Evolutionary conservation across 1,284 basidiomycete genomes (phyloP).

Genomic region (Irpex rosettiformis): DNA sequence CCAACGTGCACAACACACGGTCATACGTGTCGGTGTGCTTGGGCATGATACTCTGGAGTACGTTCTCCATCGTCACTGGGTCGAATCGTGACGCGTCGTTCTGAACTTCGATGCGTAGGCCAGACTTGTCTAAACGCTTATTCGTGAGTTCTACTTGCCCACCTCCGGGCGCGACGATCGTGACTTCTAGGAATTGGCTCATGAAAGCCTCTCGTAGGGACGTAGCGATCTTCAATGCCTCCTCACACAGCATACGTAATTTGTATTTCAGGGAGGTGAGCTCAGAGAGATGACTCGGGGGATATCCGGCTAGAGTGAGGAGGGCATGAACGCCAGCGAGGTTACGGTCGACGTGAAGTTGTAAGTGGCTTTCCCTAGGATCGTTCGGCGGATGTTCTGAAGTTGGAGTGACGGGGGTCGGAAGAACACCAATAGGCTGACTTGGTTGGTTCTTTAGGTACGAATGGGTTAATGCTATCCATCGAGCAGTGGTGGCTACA

Average conservation of each 20-base stretch:
- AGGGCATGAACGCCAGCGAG: conserved; percentile 33
- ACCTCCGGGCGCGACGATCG: conserved; percentile 21
- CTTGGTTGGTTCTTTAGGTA: conserved; percentile 24
- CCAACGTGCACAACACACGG: conserved; percentile 34
- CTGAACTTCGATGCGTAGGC: conserved; percentile 7
- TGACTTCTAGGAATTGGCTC: conserved; percentile 32
- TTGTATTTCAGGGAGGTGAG: conserved; percentile 14
- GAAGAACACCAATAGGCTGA: conserved; percentile 15
- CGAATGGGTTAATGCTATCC: conserved; percentile 34
- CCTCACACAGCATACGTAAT: conserved; percentile 20
- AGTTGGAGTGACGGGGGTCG: conserved; percentile 23
- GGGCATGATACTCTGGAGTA: conserved; percentile 27
- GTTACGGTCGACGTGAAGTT: conserved; percentile 23
- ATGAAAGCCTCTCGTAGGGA: conserved; percentile 33
- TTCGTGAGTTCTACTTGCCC: neutral
- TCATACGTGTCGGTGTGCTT: conserved; percentile 22
- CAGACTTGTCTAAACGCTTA: neutral
- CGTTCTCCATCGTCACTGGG: conserved; percentile 31
- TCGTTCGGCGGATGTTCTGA: conserved; percentile 17
- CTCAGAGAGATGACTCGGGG: conserved; percentile 26
- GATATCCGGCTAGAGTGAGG: conserved; percentile 30
- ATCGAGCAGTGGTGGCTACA: conserved; percentile 35
- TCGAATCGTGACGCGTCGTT: conserved; percentile 25
- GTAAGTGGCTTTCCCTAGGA: conserved; percentile 14
- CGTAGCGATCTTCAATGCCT: conserved; percentile 28